These are phyloP conservation scores for Xerocomus potaroensis DNA, from an alignment of 768 basidiomycete species.

Conservation along the genomic window DNA sequence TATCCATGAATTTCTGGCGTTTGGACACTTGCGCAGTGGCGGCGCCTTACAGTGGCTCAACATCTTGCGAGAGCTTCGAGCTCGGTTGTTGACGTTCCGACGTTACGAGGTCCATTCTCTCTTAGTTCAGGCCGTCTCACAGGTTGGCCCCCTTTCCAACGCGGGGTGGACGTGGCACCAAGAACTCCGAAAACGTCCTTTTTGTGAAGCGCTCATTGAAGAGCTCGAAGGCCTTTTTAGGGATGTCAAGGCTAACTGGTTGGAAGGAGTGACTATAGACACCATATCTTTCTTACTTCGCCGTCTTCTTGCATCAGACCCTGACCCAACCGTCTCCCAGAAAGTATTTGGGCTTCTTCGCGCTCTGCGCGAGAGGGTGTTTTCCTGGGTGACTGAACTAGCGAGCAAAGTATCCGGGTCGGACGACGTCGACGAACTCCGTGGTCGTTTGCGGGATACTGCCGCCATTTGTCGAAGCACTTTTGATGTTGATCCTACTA, in stretches of 20 bases:
- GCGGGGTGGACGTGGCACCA: slow-evolving; percentile 36
- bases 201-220: slow-evolving; percentile 34
- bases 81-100: slow-evolving; percentile 36
- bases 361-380: slow-evolving; percentile 28
- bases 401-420: slow-evolving; percentile 16
- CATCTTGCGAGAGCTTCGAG: slow-evolving; percentile 43
- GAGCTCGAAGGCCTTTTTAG: slow-evolving; percentile 35
- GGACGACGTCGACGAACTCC: slow-evolving; percentile 12
- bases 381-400: slow-evolving; percentile 37
- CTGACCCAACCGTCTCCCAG: slow-evolving; percentile 7
- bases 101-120: slow-evolving; percentile 39
- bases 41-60: slow-evolving; percentile 47
- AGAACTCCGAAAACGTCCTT: slow-evolving; percentile 31
- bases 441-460: slow-evolving; percentile 31
- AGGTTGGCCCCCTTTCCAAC: slow-evolving; percentile 34
- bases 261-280: slow-evolving; percentile 28
- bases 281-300: slow-evolving; percentile 32
- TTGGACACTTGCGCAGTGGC: slow-evolving; percentile 44
- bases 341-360: slow-evolving; percentile 28
- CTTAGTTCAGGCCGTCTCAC: slow-evolving; percentile 41
- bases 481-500: slow-evolving; percentile 22
- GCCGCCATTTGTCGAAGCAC: slow-evolving; percentile 37
- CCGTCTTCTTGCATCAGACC: slow-evolving; percentile 34
- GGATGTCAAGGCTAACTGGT: slow-evolving; percentile 41
- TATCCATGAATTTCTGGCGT: slow-evolving; percentile 44